Evolutionary conservation across 108 stramenopile genomes (phyloP), one percentile per base, ranked within the genome.

Genomic region (Craspedostauros australis): DNA sequence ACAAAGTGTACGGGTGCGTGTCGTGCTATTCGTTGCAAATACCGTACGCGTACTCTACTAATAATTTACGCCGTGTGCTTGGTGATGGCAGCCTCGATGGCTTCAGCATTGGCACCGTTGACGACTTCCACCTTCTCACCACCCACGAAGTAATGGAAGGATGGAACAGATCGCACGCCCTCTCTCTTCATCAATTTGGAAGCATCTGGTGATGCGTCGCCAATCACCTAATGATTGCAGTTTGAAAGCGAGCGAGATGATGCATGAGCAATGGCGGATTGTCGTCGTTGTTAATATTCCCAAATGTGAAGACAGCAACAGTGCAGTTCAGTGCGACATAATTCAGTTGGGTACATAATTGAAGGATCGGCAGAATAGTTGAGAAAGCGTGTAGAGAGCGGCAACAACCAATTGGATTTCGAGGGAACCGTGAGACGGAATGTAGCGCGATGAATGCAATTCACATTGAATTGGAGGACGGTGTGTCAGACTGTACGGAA

Each of bases 81-180:
- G 50, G 78, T 75, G 54, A 92, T 83, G 16, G 84, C 80, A 45
- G 84, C 86, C 63, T 92, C 90, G 44, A 92, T 86, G 12, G 90
- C 90, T 65, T 92, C 86, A 14, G 90, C 80, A 50, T 92, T 88
- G 19, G 90, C 90, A 47, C 90, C 90, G 60, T 86, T 86, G 21
- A 92, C 84, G 57, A 87, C 90, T 46, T 88, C 90, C 25, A 92
- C 86, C 67, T 88, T 92, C 60, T 81, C 77, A 12, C 86, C 86
- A 56, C 77, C 74, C 46, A 77, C 75, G 61, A 87, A 92, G 62
- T 85, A 92, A 45, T 92, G 90, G 70, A 92, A 92, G 14, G 82
- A 80, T 29, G 90, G 90, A 44, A 92, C 90, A 24, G 84, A 86
- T 72, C 86, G 73, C 37, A 92, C 86, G 46, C 85, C 84, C 44